A percentile compares a stretch with the other conserved stretches of the same genome.
Evolutionary conservation across 192 early-diverging fungal genomes (phyloP).

Genomic region (Coemansia guatemalensis): DNA sequence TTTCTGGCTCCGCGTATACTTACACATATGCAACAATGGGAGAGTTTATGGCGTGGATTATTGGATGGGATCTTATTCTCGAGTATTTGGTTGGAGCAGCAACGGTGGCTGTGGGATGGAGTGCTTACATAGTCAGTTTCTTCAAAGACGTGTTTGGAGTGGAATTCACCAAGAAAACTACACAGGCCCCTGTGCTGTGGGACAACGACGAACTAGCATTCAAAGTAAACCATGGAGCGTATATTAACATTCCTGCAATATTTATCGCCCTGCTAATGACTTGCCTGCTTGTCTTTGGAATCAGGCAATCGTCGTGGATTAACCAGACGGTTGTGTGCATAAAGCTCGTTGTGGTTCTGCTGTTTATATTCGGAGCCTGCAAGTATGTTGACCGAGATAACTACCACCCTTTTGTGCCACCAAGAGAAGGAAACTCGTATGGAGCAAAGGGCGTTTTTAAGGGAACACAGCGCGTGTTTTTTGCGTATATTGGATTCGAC

Average conservation of each 20-base stretch:
- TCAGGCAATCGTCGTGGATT: constrained; percentile 69
- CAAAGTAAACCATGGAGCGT: constrained; percentile 47
- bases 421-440: constrained; percentile 58
- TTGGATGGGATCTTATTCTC: constrained; percentile 88
- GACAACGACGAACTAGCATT: constrained; percentile 42
- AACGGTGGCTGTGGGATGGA: constrained; percentile 82
- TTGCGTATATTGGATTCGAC: constrained; percentile 87
- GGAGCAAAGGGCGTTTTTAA: constrained; percentile 70
- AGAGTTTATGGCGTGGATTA: constrained; percentile 86
- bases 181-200: constrained; percentile 74
- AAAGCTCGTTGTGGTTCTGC: constrained; percentile 69
- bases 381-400: constrained; percentile 68
- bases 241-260: constrained; percentile 77
- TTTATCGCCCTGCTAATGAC: constrained; percentile 66
- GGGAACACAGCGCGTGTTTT: constrained; percentile 75
- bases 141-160: constrained; percentile 61
- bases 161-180: constrained; percentile 57
- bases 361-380: constrained; percentile 80
- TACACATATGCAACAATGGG: constrained; percentile 86
- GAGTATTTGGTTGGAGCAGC: constrained; percentile 87
- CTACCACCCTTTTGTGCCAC: constrained; percentile 78
- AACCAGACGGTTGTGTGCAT: constrained; percentile 70
- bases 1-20: constrained; percentile 85
- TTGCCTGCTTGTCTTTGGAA: constrained; percentile 66
- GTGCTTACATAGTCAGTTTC: constrained; percentile 74